A percentile compares a stretch with the other conserved stretches of the same genome.
Conservation (phyloP, 768 basidiomycete genomes). For the Lyophyllum semitale region DNA sequence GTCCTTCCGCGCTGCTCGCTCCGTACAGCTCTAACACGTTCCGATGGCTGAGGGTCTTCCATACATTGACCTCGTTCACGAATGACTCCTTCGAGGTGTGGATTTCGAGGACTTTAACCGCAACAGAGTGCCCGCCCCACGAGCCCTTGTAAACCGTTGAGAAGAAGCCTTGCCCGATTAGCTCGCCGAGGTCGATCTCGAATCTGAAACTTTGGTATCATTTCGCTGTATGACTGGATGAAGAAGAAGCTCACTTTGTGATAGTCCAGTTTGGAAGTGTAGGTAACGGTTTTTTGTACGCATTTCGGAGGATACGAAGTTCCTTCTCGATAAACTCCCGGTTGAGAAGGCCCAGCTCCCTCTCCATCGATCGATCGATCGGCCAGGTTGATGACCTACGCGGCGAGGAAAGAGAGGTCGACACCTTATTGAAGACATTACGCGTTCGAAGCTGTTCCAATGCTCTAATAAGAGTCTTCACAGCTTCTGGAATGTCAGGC, state of each 20-base stretch:
- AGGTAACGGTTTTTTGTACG: conserved; percentile 10
- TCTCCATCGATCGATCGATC: neutral
- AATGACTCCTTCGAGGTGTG: conserved; percentile 59
- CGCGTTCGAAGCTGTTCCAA: conserved; percentile 30
- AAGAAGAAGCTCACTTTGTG: conserved; percentile 49
- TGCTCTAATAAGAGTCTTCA: conserved; percentile 54
- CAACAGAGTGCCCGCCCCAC: conserved; percentile 66
- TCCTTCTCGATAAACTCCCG: conserved; percentile 9
- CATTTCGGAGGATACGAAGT: neutral
- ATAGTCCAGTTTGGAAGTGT: conserved; percentile 75
- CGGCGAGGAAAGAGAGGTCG: neutral
- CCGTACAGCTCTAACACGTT: conserved; percentile 76
- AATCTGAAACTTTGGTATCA: conserved; percentile 39
- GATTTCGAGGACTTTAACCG: conserved; percentile 70
- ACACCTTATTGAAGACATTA: conserved; percentile 4
- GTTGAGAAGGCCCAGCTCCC: neutral
- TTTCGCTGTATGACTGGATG: neutral
- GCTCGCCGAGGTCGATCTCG: conserved; percentile 70
- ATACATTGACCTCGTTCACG: conserved; percentile 68
- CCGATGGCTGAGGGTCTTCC: conserved; percentile 70
- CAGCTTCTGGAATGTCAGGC: conserved; percentile 55
- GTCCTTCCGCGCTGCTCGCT: conserved; percentile 67
- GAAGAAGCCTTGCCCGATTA: conserved; percentile 74
- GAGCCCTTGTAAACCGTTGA: conserved; percentile 73
- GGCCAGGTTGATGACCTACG: conserved; percentile 14